Conservation (phyloP, 306 rosid genomes). For the Alnus glutinosa region DNA sequence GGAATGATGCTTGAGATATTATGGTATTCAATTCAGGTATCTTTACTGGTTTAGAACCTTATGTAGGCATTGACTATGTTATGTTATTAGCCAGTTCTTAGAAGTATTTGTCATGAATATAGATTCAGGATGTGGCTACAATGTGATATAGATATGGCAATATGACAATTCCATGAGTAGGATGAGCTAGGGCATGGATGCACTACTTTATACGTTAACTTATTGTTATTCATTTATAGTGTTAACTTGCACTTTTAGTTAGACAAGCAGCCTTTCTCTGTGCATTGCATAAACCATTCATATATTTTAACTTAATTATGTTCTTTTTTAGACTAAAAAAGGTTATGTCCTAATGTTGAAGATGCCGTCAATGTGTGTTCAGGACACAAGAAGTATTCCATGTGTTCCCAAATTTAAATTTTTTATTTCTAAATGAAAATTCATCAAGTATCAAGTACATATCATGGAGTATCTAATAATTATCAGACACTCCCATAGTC, state of each 20-base stretch:
- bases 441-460: neutral
- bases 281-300: neutral
- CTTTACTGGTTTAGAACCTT: neutral
- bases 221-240: neutral
- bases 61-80: neutral
- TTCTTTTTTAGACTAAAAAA: neutral
- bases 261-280: neutral
- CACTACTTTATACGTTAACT: neutral
- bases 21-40: neutral
- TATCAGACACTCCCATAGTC: neutral
- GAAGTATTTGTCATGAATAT: neutral
- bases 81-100: neutral
- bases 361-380: neutral
- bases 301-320: neutral
- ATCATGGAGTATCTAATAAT: neutral
- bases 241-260: neutral
- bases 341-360: neutral
- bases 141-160: neutral
- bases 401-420: neutral
- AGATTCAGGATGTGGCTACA: too few species aligned
- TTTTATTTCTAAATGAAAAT: neutral
- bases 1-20: neutral
- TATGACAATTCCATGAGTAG: neutral
- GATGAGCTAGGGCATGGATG: neutral
- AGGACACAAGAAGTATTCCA: neutral